A percentile compares a stretch with the other conserved stretches of the same genome.
phyloP scores from a whole-genome alignment of 2,329 filamentous ascomycete species.

The Teratosphaeria destructans region DNA sequence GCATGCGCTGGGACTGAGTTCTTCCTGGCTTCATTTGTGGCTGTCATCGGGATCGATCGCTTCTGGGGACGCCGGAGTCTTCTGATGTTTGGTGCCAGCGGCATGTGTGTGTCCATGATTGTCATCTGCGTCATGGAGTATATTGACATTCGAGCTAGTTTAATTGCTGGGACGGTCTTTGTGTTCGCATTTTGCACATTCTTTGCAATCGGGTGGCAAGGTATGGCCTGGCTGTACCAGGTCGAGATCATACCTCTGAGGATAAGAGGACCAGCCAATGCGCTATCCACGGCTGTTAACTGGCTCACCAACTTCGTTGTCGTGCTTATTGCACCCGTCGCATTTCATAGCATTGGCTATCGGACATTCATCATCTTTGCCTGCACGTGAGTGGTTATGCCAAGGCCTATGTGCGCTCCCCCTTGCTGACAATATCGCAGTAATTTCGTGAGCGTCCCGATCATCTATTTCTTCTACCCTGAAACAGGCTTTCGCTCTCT shows the following conservation, averaged over 20 bases:
- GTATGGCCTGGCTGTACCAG: constrained; percentile 13
- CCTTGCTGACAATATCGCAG: not conserved
- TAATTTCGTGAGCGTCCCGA: constrained; percentile 5
- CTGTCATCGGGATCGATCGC: constrained; percentile 40
- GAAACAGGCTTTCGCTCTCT: constrained; percentile 46
- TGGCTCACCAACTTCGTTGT: constrained; percentile 54
- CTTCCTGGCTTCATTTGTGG: constrained; percentile 39
- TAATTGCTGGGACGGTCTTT: constrained; percentile 17
- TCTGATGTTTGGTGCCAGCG: constrained; percentile 55
- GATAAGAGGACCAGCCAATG: constrained; percentile 24
- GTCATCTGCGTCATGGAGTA: constrained; percentile 9
- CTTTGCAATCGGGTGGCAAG: constrained; percentile 15
- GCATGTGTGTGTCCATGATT: constrained; percentile 18
- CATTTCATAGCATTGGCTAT: constrained; percentile 46
- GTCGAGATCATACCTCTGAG: constrained; percentile 13
- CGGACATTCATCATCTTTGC: constrained; percentile 41
- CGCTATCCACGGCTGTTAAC: constrained; percentile 41
- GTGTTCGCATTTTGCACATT: constrained; percentile 14
- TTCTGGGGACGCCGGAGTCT: constrained; percentile 48
- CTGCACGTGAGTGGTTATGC: constrained; percentile 11
- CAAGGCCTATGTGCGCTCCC: not conserved
- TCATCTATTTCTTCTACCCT: constrained; percentile 48
- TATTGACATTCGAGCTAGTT: not conserved
- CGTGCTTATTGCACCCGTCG: constrained; percentile 55
- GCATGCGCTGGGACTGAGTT: constrained; percentile 45